Percentiles rank a stretch among this genome's conserved stretches.
Conservation (phyloP, 352 stramenopile species). For the Pythium pyrilobum region DNA sequence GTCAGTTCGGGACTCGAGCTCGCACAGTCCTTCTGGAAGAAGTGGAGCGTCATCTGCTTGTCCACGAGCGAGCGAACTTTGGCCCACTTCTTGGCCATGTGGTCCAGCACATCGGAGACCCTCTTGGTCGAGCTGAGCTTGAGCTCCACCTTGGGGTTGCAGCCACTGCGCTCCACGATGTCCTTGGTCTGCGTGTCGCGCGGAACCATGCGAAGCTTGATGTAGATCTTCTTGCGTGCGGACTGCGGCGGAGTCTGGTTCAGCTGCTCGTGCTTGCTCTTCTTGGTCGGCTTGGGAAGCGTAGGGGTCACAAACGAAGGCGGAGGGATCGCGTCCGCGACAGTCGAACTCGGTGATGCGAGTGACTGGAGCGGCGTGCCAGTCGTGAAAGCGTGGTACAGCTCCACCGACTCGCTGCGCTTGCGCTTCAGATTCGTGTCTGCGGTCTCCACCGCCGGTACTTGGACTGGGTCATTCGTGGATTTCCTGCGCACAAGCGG, state of each 20-base stretch:
- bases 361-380: constrained; percentile 10
- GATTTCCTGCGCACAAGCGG: constrained; percentile 57
- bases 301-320: constrained; percentile 12
- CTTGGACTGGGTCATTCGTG: not conserved
- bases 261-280: constrained; percentile 1
- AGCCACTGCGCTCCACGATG: constrained; percentile 37
- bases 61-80: constrained; percentile 34
- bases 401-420: constrained; percentile 14
- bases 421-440: not conserved
- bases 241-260: constrained; percentile 44
- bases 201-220: constrained; percentile 81
- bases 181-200: constrained; percentile 54
- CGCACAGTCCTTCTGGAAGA: constrained; percentile 41
- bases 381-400: constrained; percentile 12
- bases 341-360: not conserved
- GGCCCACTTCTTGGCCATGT: constrained; percentile 76
- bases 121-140: constrained; percentile 77
- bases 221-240: constrained; percentile 70
- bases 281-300: constrained; percentile 4
- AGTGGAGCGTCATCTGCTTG: constrained; percentile 29
- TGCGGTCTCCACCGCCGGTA: not conserved
- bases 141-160: constrained; percentile 74
- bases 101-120: constrained; percentile 64
- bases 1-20: not conserved
- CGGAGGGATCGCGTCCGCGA: too few relatives aligned